A percentile compares a stretch with the other conserved stretches of the same genome.
These are phyloP conservation scores for Russula ochroleuca DNA, from an alignment of 768 basidiomycete genomes.

Conservation along the genomic window DNA sequence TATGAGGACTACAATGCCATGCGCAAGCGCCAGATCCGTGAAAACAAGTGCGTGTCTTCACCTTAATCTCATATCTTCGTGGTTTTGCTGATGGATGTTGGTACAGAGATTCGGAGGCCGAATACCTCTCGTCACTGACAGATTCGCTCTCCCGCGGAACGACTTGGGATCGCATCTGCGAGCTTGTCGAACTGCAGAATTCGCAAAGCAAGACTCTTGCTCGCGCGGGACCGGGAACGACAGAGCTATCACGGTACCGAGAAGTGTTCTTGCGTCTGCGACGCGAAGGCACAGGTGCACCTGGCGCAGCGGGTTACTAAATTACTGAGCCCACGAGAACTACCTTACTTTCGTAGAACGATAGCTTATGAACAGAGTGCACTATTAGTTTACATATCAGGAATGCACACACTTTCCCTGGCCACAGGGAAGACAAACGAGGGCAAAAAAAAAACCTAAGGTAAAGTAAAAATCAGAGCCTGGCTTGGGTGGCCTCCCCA, in stretches of 20 bases:
- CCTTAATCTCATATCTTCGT: neutral
- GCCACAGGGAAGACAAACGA: neutral
- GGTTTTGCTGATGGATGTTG: constrained; percentile 4
- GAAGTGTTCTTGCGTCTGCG: constrained; percentile 86
- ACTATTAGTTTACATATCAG: constrained; percentile 2
- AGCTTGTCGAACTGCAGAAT: constrained; percentile 82
- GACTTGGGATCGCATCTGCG: constrained; percentile 93
- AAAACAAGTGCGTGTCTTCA: constrained; percentile 80
- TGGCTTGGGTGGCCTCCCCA: constrained; percentile 5
- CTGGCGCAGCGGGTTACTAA: constrained; percentile 89
- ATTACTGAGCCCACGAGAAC: neutral
- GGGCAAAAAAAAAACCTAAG: neutral
- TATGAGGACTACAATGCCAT: constrained; percentile 83
- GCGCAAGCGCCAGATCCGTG: constrained; percentile 85
- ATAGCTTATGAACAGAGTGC: neutral
- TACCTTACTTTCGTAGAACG: constrained; percentile 8
- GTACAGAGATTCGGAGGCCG: constrained; percentile 78
- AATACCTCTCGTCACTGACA: constrained; percentile 67
- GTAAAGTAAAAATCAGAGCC: constrained; percentile 18
- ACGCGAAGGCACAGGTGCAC: constrained; percentile 86
- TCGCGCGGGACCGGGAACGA: constrained; percentile 79
- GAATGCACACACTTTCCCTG: neutral
- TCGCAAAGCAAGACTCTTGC: constrained; percentile 96
- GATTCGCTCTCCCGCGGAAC: constrained; percentile 83
- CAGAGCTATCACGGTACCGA: constrained; percentile 85